phyloP scores from a whole-genome alignment of 2,329 filamentous ascomycete genomes.

The Aspergillus brunneoviolaceus region DNA sequence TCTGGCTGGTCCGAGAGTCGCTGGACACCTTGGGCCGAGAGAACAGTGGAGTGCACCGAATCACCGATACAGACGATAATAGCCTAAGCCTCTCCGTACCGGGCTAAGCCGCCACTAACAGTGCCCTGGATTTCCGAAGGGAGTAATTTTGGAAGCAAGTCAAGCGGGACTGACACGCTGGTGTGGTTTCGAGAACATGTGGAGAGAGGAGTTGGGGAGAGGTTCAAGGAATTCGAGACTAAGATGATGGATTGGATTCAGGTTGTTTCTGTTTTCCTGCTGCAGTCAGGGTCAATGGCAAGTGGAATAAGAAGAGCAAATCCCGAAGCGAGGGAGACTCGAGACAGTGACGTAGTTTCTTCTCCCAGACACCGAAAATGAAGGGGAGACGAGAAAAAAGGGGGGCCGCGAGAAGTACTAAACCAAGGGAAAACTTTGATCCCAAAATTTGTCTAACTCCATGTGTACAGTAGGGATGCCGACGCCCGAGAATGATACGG shows the following conservation, averaged over 20 bases:
- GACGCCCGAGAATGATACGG: not conserved
- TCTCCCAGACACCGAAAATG: not conserved
- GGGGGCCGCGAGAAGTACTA: not conserved
- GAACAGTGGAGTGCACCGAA: not conserved
- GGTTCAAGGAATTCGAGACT: not conserved
- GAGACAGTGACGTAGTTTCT: conserved; percentile 1
- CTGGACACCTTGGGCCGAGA: not conserved
- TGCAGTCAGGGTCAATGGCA: not conserved
- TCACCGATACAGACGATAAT: not conserved
- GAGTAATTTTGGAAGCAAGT: conserved; percentile 1
- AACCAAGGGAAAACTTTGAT: not conserved
- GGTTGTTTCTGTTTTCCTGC: not conserved
- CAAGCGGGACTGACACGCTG: not conserved
- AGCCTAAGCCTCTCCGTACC: conserved; percentile 1
- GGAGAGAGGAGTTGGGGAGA: not conserved
- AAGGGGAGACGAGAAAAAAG: not conserved
- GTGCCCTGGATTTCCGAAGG: not conserved
- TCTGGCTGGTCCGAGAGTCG: conserved; percentile 6
- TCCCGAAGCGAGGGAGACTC: not conserved
- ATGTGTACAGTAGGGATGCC: not conserved
- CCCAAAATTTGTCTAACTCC: not conserved
- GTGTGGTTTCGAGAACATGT: not conserved
- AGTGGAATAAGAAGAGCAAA: not conserved
- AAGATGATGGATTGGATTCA: not conserved
- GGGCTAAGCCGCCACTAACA: conserved; percentile 5